A percentile compares a stretch with the other conserved stretches of the same genome.
Evolutionary conservation across 164 flowering plant species (phyloP).

Genomic region (Protea cynaroides): DNA sequence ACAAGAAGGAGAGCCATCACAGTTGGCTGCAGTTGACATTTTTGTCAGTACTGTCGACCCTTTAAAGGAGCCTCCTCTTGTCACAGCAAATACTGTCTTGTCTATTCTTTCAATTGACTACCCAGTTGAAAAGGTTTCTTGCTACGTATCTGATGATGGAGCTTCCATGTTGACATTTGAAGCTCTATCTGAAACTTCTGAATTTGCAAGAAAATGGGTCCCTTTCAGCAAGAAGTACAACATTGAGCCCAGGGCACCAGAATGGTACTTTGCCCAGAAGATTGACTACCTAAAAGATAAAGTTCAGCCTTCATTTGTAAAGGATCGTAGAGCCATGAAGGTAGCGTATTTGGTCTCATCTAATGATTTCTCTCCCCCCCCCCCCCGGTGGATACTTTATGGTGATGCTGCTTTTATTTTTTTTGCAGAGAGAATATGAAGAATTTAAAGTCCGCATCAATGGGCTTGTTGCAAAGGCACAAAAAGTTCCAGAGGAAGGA

Average conservation of each 20-base stretch:
- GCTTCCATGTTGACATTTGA: constrained; percentile 59
- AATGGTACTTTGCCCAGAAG: constrained; percentile 50
- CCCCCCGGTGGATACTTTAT: background rate
- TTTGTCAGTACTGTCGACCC: constrained; percentile 69
- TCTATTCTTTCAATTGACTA: constrained; percentile 58
- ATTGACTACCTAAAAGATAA: constrained; percentile 55
- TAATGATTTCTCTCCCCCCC: background rate
- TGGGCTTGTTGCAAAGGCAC: constrained; percentile 42
- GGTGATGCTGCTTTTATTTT: background rate
- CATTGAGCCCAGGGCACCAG: constrained; percentile 58
- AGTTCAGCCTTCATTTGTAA: constrained; percentile 51
- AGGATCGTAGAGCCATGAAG: constrained; percentile 59
- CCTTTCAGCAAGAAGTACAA: constrained; percentile 52
- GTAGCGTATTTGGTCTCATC: constrained; percentile 14
- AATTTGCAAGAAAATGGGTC: constrained; percentile 62
- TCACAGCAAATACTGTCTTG: constrained; percentile 55
- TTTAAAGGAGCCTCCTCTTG: constrained; percentile 57
- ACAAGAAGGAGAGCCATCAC: constrained; percentile 49
- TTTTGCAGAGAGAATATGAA: constrained; percentile 50
- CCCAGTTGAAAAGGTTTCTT: constrained; percentile 60
- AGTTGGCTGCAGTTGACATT: constrained; percentile 39
- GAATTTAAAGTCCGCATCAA: constrained; percentile 53
- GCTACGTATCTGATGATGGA: constrained; percentile 67
- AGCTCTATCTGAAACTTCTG: constrained; percentile 53
- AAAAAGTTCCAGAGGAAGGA: constrained; percentile 51